Evolutionary conservation across 345 rosid species (phyloP).

Genomic region (Lepidium aucheri): DNA sequence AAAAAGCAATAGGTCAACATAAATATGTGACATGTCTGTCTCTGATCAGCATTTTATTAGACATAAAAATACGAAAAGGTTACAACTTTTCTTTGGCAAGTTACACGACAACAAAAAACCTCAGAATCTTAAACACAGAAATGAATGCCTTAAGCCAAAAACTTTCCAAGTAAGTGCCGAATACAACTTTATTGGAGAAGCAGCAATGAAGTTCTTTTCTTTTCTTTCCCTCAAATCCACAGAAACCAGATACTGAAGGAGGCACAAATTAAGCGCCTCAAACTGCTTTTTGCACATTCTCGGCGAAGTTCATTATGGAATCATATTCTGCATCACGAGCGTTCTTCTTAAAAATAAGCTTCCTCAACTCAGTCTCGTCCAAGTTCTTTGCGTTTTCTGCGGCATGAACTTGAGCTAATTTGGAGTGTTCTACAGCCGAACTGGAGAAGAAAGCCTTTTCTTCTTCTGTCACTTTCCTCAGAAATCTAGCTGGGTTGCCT

Average conservation of each 20-base stretch:
- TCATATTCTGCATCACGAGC: slow-evolving; percentile 71
- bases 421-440: slow-evolving; percentile 58
- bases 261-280: background rate
- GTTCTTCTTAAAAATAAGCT: slow-evolving; percentile 62
- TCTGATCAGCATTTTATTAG: slow-evolving; percentile 8
- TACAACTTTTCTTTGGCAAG: slow-evolving; percentile 6
- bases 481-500: slow-evolving; percentile 81
- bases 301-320: slow-evolving; percentile 56
- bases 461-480: slow-evolving; percentile 77
- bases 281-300: slow-evolving; percentile 39
- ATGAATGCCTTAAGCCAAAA: background rate
- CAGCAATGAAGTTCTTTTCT: slow-evolving; percentile 3
- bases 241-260: slow-evolving; percentile 1
- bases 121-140: slow-evolving; percentile 16
- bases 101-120: slow-evolving; percentile 8
- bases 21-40: background rate
- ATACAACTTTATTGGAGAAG: slow-evolving; percentile 18
- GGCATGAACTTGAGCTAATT: slow-evolving; percentile 76
- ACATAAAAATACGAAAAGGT: slow-evolving; percentile 9
- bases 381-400: slow-evolving; percentile 63
- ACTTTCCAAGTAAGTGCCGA: background rate
- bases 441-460: slow-evolving; percentile 71
- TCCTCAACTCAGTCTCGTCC: slow-evolving; percentile 67
- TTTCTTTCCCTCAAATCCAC: slow-evolving; percentile 7
- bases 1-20: background rate